Base-by-base conservation (phyloP, 352 stramenopile species). In the Globisporangium mamillatum region DNA sequence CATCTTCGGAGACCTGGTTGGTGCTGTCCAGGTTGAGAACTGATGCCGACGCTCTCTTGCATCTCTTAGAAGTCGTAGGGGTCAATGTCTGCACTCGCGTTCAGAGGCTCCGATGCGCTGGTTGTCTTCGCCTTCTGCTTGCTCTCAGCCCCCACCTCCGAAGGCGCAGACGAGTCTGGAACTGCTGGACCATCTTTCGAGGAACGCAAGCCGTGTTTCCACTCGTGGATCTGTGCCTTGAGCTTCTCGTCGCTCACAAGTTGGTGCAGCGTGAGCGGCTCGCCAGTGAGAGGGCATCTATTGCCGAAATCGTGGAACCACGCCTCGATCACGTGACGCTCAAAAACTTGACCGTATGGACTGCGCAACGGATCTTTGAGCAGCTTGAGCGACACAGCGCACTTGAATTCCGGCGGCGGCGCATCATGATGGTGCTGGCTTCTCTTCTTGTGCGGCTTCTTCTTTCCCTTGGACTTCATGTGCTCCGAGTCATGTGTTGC, bases 241-340 rank as follows among this genome's bases (percentile, higher is more conserved):
- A 95, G 75, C 25, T 82, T 81, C 7, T 80, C 71, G 41, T 93
- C 86, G 12, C 65, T 69, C 32, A 70, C 64, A 8, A 95, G 64
- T 60, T 95, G 75, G 18, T 71, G 66, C 25, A 82, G 63, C 16
- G 75, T 80, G 1, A 95, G 78, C 18, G 87, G 85, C 69, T 95
- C 77, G 3, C 82, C 84, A 2, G 84, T 92, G 25, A 94, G 66
- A 32, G 86, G 88, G 50, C 86, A 95, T 22, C 86, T 82, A 55
- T 93, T 93, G 54, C 86, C 88, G 69, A 93, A 95, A 67, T 94
- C 84, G 29, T 81, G 80, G 41, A 93, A 91, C 86, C 88, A 94
- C 14, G 79, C 79, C 61, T 95, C 82, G 57, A 95, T 86, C 22
- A 93, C 82, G 29, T 86, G 76, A 8, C 81, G 77, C 66, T 95